phyloP scores from a whole-genome alignment of 2,329 filamentous ascomycete species.

The Corynespora cassiicola region DNA sequence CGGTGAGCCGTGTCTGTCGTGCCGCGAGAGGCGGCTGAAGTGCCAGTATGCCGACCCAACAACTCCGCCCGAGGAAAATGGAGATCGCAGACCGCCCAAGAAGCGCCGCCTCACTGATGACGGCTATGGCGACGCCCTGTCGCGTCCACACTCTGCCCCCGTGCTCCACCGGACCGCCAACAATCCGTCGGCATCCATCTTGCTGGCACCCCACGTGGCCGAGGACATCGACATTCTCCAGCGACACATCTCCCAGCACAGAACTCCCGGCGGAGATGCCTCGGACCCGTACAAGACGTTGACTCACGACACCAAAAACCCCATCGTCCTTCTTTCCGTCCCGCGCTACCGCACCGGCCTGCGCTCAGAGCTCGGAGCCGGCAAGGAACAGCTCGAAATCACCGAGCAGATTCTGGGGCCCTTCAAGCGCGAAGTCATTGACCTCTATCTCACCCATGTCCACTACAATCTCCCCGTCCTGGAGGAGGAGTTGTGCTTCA shows the following conservation, averaged over 20 bases:
- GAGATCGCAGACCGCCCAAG: conserved; percentile 30
- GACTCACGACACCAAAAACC: conserved; percentile 51
- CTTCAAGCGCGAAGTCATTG: conserved; percentile 45
- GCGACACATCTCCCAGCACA: conserved; percentile 44
- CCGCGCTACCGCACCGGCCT: conserved; percentile 57
- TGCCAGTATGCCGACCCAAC: conserved; percentile 45
- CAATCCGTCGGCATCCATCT: conserved; percentile 44
- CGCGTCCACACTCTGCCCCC: conserved; percentile 30
- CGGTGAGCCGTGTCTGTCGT: conserved; percentile 47
- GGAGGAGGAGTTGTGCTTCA: conserved; percentile 45
- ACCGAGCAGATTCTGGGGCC: conserved; percentile 49
- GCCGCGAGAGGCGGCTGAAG: conserved; percentile 43
- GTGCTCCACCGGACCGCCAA: conserved; percentile 35
- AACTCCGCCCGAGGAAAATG: conserved; percentile 27
- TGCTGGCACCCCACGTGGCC: conserved; percentile 49
- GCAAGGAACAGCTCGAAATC: conserved; percentile 48
- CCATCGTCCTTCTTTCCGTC: conserved; percentile 53
- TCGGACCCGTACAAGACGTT: conserved; percentile 58
- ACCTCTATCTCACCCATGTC: conserved; percentile 53
- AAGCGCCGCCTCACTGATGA: conserved; percentile 34
- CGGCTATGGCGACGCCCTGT: conserved; percentile 17
- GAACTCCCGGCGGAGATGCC: conserved; percentile 25
- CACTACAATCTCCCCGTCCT: conserved; percentile 49
- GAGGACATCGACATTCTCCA: conserved; percentile 51
- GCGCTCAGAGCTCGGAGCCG: conserved; percentile 40